Base-by-base conservation (phyloP, 306 rosid genomes). In the Erythrophleum fordii region DNA sequence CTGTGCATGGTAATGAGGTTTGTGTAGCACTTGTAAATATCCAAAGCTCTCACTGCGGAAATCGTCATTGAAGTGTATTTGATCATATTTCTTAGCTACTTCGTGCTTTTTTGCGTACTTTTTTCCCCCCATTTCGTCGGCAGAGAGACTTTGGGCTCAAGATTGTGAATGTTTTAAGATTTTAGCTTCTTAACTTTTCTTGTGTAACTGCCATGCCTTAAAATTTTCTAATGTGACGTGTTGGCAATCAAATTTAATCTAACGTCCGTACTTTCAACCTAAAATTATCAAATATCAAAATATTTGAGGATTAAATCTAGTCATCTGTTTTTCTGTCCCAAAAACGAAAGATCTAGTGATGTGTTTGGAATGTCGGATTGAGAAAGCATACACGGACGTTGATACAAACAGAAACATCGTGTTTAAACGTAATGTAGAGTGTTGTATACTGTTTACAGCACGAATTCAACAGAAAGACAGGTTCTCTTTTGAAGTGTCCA, bases 1-100 rank as follows among this genome's bases (percentile, higher is more conserved):
- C 69, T 80, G 82, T 80, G 81, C 81, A 81, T 83, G 83, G 18
- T 81, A 65, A 73, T 59, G 64, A 28, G 70, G 46, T 61, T 25
- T 68, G 42, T 58, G 80, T 66, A 58, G 39, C 65, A 53, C 80
- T 51, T 84, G 87, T 80, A 84, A 53, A 82, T 82, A 84, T 80
- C 52, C 76, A 55, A 77, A 60, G 81, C 60, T 61, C 39, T 45
- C 69, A 46, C 46, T 28, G 51, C 46, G 82, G n/a, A 22, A 80
- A 76, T 55, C 61, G 29, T 60, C 6, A 44, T 71, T 48, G 39
- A 53, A 56, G 10, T 31, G 48, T 12, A 45, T 23, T 39, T 51
- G 70, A 71, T 77, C 80, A 66, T 84, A 68, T 53, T 72, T 29
- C 62, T 51, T 71, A 41, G 22, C 70, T 8, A 26, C 28, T 25